Evolutionary conservation across 345 rosid species (phyloP).

Genomic region (Clausena lansium): DNA sequence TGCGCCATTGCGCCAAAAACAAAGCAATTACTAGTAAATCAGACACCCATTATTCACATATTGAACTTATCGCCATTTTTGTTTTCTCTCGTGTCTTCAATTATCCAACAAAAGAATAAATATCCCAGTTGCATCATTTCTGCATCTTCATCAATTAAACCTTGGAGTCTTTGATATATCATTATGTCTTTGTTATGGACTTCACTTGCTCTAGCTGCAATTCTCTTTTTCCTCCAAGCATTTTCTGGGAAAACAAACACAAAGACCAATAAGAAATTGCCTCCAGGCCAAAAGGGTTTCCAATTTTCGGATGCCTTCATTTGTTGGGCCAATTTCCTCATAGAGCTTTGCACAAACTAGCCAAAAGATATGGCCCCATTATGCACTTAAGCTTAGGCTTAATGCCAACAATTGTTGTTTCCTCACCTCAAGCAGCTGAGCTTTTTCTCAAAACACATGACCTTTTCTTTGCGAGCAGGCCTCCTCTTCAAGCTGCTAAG

Average conservation of each 20-base stretch:
- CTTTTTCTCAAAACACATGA: conserved; percentile 37
- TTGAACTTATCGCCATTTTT: neutral
- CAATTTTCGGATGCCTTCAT: conserved; percentile 35
- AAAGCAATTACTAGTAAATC: no score
- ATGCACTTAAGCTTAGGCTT: conserved; percentile 34
- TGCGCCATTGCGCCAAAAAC: no score
- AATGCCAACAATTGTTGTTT: conserved; percentile 22
- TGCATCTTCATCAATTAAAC: neutral
- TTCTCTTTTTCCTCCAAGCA: conserved; percentile 4
- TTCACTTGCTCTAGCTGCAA: neutral
- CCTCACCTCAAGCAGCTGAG: conserved; percentile 34
- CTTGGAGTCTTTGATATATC: neutral
- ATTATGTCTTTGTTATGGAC: conserved; percentile 4
- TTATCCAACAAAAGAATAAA: neutral
- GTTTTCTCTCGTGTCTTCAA: neutral
- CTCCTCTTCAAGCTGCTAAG: conserved; percentile 15
- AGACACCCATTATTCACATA: neutral
- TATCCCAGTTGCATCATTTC: neutral
- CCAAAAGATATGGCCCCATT: conserved; percentile 36
- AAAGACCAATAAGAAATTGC: conserved; percentile 10
- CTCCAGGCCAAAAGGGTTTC: conserved; percentile 40
- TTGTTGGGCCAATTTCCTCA: no score
- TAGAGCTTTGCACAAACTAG: conserved; percentile 24
- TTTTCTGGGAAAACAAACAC: neutral
- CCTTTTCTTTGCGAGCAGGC: conserved; percentile 31